Evolutionary conservation across 352 stramenopile species (phyloP), one percentile per base, ranked within the genome.

Genomic region (Blastocystis sp.): DNA sequence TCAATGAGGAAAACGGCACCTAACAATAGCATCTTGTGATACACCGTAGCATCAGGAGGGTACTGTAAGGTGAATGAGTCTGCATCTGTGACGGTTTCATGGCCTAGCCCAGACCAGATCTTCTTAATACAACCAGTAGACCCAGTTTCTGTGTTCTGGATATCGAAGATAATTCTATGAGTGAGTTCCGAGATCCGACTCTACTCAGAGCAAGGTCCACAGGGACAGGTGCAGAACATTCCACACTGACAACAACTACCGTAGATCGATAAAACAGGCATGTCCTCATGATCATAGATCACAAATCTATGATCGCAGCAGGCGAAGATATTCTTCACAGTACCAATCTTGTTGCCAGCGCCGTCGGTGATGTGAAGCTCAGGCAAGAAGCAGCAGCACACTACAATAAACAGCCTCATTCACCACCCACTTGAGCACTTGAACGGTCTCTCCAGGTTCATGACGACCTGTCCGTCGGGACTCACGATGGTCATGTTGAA

Each of bases 1-100:
- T 89, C 78, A 59, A 89, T 78, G 26, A 89, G 45, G 78, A 89
- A 89, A 7, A 78, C 66, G 1, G 78, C 63, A 47, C 63, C 63
- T n/a, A 89, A 34, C 41, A 89, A 30, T 0, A 89, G 55, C 13
- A 89, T 78, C 45, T 78, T 89, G 1, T 89, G 41, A 47, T 89
- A 79, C 2, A 89, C 37, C 0, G 78, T 89, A 11, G 78, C 37
- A 64, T 89, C 66, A 13, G 78, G 16, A 56, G 78, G 78, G 0
- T 76, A 89, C 18, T 43, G 39, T 0, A 89, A 20, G 11, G 20
- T 76, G 59, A 89, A 89, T 0, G 41, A 66, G 62, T 89, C 78
- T 37, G 78, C 78, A 53, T 89, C 78, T 1, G 56, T 85, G 18
- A 69, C 34, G 4, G 68, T 0, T 26, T 85, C 73, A 11, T 68